Evolutionary conservation across 208 protist species (phyloP).

Genomic region (Polymyxa betae): DNA sequence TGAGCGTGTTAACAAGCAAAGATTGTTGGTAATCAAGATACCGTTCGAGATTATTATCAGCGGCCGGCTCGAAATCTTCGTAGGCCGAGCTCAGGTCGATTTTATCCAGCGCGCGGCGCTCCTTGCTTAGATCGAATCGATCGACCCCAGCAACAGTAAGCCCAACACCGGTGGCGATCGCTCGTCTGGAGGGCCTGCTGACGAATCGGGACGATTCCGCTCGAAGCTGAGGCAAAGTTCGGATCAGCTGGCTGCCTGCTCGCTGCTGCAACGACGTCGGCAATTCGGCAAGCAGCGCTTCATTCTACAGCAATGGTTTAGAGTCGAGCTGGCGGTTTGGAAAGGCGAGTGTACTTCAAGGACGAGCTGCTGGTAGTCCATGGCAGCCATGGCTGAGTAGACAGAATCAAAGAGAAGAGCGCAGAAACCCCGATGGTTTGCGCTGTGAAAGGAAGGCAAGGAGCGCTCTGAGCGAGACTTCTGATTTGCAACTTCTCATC

Average conservation of each 20-base stretch:
- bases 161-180: background rate
- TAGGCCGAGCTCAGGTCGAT: slow-evolving; percentile 35
- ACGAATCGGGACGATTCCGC: slow-evolving; percentile 40
- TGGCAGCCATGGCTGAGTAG: slow-evolving; percentile 22
- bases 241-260: slow-evolving; percentile 15
- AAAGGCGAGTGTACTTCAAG: background rate
- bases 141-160: slow-evolving; percentile 21
- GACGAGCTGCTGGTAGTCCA: slow-evolving; percentile 46
- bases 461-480: too few relatives aligned
- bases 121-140: slow-evolving; percentile 51
- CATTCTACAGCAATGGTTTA: background rate
- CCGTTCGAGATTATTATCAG: background rate
- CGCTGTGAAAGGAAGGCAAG: too few relatives aligned
- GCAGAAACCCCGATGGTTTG: too few relatives aligned
- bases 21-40: slow-evolving; percentile 51
- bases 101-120: slow-evolving; percentile 35
- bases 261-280: slow-evolving; percentile 25
- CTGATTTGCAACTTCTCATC: too few relatives aligned
- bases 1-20: slow-evolving; percentile 30
- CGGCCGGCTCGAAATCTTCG: slow-evolving; percentile 42
- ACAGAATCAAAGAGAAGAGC: background rate
- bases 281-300: slow-evolving; percentile 26
- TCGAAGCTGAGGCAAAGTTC: slow-evolving; percentile 6
- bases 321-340: background rate
- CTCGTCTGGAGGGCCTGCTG: background rate